A percentile compares a stretch with the other conserved stretches of the same genome.
These are phyloP conservation scores for Fusarium pseudoanthophilum DNA, from an alignment of 2,329 filamentous ascomycete species.

Conservation along the genomic window DNA sequence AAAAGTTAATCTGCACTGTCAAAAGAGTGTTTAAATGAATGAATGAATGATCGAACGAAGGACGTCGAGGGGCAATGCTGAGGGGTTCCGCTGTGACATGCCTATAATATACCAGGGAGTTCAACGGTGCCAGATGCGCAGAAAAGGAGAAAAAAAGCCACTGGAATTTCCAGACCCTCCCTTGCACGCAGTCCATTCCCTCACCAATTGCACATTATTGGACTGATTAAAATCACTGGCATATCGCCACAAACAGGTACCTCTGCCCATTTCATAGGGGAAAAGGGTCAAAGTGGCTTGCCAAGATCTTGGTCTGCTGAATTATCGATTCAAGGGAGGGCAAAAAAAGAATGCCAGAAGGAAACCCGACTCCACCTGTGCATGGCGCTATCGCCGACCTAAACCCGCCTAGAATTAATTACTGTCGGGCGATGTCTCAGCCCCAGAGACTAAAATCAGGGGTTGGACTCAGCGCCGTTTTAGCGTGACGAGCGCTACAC, in stretches of 20 bases:
- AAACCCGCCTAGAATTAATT: neutral
- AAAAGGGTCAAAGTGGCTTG: neutral
- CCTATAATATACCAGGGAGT: conserved; percentile 18
- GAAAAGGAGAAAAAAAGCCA: conserved; percentile 19
- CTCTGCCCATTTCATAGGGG: neutral
- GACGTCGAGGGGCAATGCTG: neutral
- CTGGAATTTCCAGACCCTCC: conserved; percentile 21
- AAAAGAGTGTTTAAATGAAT: conserved; percentile 6
- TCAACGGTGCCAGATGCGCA: neutral
- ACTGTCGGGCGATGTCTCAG: neutral
- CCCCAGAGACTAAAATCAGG: neutral
- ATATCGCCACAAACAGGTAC: neutral
- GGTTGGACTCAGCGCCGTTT: neutral
- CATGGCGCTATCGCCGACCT: neutral
- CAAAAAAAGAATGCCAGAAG: conserved; percentile 6
- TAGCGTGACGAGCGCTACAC: neutral
- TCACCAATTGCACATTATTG: neutral
- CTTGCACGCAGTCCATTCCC: neutral
- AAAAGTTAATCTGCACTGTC: neutral
- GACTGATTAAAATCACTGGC: neutral
- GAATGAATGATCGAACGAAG: conserved; percentile 3
- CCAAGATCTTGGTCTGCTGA: neutral
- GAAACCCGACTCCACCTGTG: neutral
- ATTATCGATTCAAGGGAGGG: conserved; percentile 10
- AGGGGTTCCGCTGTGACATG: neutral